Base-by-base conservation (phyloP, 2,329 filamentous ascomycete genomes). In the Fusarium sp. region DNA sequence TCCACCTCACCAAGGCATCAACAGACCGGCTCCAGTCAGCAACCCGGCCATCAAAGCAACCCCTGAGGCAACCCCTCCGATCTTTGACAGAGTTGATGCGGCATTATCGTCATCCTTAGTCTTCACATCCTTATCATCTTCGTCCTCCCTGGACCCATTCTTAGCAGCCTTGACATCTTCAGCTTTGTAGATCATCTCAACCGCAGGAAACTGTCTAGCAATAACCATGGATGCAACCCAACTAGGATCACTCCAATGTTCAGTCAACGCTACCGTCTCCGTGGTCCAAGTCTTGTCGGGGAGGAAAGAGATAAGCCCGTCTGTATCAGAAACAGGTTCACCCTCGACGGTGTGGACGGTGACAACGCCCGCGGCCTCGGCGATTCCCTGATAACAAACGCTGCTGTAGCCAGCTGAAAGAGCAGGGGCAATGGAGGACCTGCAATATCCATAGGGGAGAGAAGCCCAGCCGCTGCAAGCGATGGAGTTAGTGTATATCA, bases 131-230 rank as follows among this genome's bases (percentile, higher is more conserved):
- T 21, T 35, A 15, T 42, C 35, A 14, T 58, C 46, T 5, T 57
- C 33, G 25, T 42, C 58, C 4, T 37, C 23, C 4, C 59, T 56
- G 16, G 49, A 39, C 41, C 66, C 69, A 5, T 45, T 54, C 9
- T 48, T 52, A 10, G 58, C 35, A 19, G 56, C 39, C 6, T 66
- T 60, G 14, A 60, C 23, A 46, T 77, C 75, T 2, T 55, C 46
- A n/a, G 61, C 52, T 37, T 73, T 48, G 41, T 67, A 66, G 8
- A 77, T 45, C 11, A 78, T 54, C 4, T 65, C 56, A 27, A 75
- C 60, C 10, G 58, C 73, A 10, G 72, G 70, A 12, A 72, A 18
- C 16, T 31, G 38, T 8, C 60, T 61, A 4, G 41, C 38, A 37
- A 68, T 27, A 3, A 37, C 59, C 49, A 60, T 18, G 7, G 25